These are phyloP conservation scores for Leishmania tarentolae DNA, from an alignment of 208 protist species.

Conservation along the genomic window DNA sequence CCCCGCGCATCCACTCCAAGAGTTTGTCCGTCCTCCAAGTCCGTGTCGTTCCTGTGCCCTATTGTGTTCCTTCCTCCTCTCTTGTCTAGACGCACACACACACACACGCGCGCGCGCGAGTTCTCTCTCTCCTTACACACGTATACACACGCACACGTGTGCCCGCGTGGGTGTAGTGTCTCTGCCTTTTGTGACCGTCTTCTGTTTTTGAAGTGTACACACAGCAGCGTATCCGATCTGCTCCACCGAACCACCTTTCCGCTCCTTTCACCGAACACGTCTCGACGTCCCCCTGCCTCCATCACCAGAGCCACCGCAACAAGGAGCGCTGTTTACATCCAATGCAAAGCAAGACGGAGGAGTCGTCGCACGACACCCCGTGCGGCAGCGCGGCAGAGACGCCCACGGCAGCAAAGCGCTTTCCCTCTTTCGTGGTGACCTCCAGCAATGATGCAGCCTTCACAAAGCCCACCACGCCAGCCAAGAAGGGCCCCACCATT, in stretches of 20 bases:
- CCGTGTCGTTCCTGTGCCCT: too few relatives aligned
- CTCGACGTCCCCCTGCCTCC: background rate
- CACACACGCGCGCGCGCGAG: background rate
- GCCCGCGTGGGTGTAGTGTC: background rate
- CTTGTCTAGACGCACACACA: too few relatives aligned
- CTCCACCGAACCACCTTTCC: background rate
- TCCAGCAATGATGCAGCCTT: conserved; percentile 25
- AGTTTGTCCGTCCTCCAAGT: too few relatives aligned
- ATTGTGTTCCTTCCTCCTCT: too few relatives aligned
- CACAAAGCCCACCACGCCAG: background rate
- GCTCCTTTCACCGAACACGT: background rate
- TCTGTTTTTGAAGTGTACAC: background rate
- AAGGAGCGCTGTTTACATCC: background rate
- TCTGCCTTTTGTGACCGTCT: background rate
- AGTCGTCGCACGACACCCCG: conserved; percentile 8
- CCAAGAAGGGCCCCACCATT: background rate
- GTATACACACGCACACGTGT: background rate
- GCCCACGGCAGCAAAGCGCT: background rate
- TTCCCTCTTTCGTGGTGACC: conserved; percentile 30
- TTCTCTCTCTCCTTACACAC: background rate
- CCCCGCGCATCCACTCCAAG: background rate
- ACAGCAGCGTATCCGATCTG: background rate
- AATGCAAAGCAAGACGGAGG: background rate
- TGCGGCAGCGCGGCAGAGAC: background rate
- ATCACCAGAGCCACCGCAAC: background rate